These are phyloP conservation scores for Isatis lusitanica DNA, from an alignment of 441 rosid species.

Conservation along the genomic window DNA sequence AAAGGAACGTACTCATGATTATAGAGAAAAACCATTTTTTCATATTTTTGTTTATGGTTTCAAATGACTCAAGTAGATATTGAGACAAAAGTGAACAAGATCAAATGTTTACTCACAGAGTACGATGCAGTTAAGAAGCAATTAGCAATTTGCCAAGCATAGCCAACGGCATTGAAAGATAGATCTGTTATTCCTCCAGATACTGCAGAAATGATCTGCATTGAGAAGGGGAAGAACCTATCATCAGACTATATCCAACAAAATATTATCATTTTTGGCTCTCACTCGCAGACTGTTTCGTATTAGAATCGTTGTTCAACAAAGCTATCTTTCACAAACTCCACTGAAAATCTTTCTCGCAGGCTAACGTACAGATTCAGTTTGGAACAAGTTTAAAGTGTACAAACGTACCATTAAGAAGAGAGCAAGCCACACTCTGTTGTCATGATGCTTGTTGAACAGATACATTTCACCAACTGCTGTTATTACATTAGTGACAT, in stretches of 20 bases:
- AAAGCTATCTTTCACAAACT: not conserved
- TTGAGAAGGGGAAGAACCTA: not conserved
- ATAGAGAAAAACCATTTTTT: not conserved
- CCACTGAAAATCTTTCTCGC: not conserved
- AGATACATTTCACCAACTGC: conserved; percentile 97
- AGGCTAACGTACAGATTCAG: not conserved
- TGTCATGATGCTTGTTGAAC: conserved; percentile 86
- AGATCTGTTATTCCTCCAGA: conserved; percentile 97
- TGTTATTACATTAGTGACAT: conserved; percentile 95
- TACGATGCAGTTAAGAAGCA: conserved; percentile 93
- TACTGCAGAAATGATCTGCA: conserved; percentile 92
- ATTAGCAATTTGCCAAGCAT: conserved; percentile 87
- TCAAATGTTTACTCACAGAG: conserved; percentile 64
- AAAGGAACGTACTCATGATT: not conserved
- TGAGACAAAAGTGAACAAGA: not conserved
- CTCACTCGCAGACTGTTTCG: not conserved
- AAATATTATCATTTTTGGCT: not conserved
- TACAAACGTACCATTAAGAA: conserved; percentile 80
- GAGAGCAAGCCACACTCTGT: conserved; percentile 95
- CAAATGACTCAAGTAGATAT: not conserved
- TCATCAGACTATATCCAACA: not conserved
- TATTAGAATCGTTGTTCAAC: not conserved
- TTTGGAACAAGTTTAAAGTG: not conserved
- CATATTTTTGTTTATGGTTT: conserved; percentile 10
- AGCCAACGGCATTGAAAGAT: conserved; percentile 87